Conservation (phyloP, 345 rosid genomes). For the Mallotus nudiflorus region DNA sequence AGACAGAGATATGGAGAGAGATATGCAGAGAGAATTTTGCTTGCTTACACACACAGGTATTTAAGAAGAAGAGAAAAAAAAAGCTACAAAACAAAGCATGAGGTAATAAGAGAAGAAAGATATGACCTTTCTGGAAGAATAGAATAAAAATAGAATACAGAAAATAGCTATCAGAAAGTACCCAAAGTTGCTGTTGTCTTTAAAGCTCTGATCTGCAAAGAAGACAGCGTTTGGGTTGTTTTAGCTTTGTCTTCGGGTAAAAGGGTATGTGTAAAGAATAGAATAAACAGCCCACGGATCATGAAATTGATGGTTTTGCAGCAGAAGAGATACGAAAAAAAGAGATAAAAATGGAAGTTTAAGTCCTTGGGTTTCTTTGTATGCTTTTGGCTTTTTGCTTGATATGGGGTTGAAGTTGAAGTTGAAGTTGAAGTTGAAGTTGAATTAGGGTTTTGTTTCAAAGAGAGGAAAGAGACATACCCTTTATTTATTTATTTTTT, state of each 20-base stretch:
- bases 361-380: not conserved
- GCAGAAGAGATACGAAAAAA: slow-evolving; percentile 13
- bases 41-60: slow-evolving; percentile 20
- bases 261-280: slow-evolving; percentile 23
- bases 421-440: too few species aligned
- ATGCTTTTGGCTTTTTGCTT: slow-evolving; percentile 14
- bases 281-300: slow-evolving; percentile 29
- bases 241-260: slow-evolving; percentile 24
- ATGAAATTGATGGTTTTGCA: slow-evolving; percentile 30
- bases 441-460: slow-evolving; percentile 32
- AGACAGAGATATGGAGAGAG: slow-evolving; percentile 27
- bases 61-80: slow-evolving; percentile 22
- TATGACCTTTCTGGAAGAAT: slow-evolving; percentile 27
- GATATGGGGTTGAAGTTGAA: not conserved
- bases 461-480: not conserved
- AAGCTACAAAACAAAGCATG: slow-evolving; percentile 23
- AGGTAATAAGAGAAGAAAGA: slow-evolving; percentile 19
- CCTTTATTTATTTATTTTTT: slow-evolving; percentile 7
- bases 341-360: slow-evolving; percentile 7
- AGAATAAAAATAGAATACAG: slow-evolving; percentile 12
- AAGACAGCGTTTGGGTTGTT: slow-evolving; percentile 24
- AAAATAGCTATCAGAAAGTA: slow-evolving; percentile 36
- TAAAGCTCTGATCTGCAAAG: slow-evolving; percentile 39
- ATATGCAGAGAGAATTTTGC: too few species aligned
- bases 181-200: slow-evolving; percentile 34